Evolutionary conservation across 768 basidiomycete genomes (phyloP).

Genomic region (Tulasnella sp.): DNA sequence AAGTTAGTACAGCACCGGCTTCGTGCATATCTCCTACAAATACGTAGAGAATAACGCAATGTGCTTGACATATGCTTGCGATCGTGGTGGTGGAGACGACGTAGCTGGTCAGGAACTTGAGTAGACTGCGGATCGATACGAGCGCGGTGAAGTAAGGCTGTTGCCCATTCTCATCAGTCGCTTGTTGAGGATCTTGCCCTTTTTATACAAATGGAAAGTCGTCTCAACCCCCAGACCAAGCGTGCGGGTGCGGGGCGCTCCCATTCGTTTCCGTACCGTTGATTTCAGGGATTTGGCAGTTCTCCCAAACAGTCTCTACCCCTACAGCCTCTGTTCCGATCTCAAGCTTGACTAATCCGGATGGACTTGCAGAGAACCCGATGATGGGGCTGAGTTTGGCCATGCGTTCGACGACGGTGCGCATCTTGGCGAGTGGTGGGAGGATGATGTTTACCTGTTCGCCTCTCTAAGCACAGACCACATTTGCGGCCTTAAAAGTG

Average conservation of each 20-base stretch:
- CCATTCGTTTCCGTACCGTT: neutral
- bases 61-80: neutral
- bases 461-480: neutral
- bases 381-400: constrained; percentile 65
- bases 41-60: neutral
- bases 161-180: neutral
- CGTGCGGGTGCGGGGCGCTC: neutral
- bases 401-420: constrained; percentile 74
- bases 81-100: neutral
- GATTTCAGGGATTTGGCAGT: constrained; percentile 57
- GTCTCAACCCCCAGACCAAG: neutral
- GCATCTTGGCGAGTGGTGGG: constrained; percentile 67
- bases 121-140: neutral
- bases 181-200: neutral
- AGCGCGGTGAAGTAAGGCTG: neutral
- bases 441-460: constrained; percentile 69
- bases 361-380: constrained; percentile 62
- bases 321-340: constrained; percentile 69
- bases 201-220: neutral
- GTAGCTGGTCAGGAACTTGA: neutral
- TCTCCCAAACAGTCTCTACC: constrained; percentile 75
- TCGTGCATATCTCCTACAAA: neutral
- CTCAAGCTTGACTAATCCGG: constrained; percentile 51
- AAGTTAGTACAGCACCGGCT: neutral
- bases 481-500: neutral